Conservation (phyloP, 371 early-diverging fungal species). For the Umbelopsis sp. region DNA sequence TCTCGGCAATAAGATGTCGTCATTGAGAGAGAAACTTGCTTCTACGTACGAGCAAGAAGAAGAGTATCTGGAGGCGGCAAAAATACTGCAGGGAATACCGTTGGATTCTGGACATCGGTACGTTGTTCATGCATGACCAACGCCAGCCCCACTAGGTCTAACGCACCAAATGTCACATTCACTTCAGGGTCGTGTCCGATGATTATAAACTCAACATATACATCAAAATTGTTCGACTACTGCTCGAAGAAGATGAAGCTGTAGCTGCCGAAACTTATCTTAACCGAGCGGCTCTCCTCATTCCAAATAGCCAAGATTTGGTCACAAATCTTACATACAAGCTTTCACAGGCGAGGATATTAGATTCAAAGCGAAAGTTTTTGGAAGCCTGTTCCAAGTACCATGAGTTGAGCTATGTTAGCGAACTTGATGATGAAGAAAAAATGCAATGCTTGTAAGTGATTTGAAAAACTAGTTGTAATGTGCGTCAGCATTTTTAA, state of each 20-base stretch:
- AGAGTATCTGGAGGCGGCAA: slow-evolving; percentile 81
- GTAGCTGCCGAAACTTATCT: slow-evolving; percentile 80
- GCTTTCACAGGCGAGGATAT: slow-evolving; percentile 82
- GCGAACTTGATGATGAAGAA: slow-evolving; percentile 66
- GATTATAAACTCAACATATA: slow-evolving; percentile 82
- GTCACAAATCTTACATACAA: slow-evolving; percentile 64
- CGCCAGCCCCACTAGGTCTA: neutral
- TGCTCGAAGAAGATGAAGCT: slow-evolving; percentile 87
- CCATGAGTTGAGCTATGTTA: slow-evolving; percentile 80
- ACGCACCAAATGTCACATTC: neutral
- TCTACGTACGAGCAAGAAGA: slow-evolving; percentile 75
- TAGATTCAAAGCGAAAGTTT: slow-evolving; percentile 86
- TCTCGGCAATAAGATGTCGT: slow-evolving; percentile 59
- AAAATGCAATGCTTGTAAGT: slow-evolving; percentile 68
- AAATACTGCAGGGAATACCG: slow-evolving; percentile 79
- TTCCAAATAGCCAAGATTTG: slow-evolving; percentile 59
- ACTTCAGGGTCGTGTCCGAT: slow-evolving; percentile 65
- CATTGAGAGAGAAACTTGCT: slow-evolving; percentile 74
- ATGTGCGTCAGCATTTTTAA: neutral
- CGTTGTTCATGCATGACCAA: neutral
- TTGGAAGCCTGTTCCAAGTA: slow-evolving; percentile 86
- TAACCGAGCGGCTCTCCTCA: slow-evolving; percentile 78
- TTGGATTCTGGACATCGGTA: slow-evolving; percentile 87
- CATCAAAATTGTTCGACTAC: slow-evolving; percentile 81
- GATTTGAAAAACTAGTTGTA: neutral